phyloP scores from a whole-genome alignment of 106 monocot species.

The Cymbidium sinense region DNA sequence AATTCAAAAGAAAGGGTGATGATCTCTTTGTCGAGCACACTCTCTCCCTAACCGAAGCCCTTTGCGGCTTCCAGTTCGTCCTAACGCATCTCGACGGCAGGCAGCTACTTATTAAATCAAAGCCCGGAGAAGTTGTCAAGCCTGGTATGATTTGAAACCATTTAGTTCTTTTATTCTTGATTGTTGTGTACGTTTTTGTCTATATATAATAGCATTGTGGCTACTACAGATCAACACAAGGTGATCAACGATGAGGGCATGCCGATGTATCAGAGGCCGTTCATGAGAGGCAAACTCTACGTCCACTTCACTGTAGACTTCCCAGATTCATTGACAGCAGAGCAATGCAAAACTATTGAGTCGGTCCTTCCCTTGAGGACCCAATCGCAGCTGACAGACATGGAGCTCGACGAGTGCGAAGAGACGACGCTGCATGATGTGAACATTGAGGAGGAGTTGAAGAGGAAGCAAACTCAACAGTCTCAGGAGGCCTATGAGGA shows the following conservation, averaged over 20 bases:
- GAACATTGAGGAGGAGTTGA: conserved; percentile 67
- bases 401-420: conserved; percentile 69
- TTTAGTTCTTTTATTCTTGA: no score
- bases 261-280: conserved; percentile 22
- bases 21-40: conserved; percentile 46
- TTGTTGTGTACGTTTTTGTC: not conserved
- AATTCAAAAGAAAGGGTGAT: conserved; percentile 40
- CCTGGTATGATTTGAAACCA: conserved; percentile 13
- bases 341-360: conserved; percentile 51
- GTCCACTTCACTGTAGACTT: conserved; percentile 64
- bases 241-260: conserved; percentile 28
- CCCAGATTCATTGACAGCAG: conserved; percentile 38
- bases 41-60: conserved; percentile 40
- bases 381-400: conserved; percentile 36
- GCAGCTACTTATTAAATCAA: conserved; percentile 6
- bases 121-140: conserved; percentile 18
- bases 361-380: conserved; percentile 33
- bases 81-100: conserved; percentile 6
- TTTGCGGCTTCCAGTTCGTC: conserved; percentile 39
- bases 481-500: conserved; percentile 64
- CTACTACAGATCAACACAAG: conserved; percentile 26
- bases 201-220: not conserved
- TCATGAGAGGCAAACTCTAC: conserved; percentile 36
- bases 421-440: conserved; percentile 63
- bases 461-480: conserved; percentile 53